Percentiles rank a stretch among this genome's conserved stretches.
These are phyloP conservation scores for Globisporangium abappressorium DNA, from an alignment of 352 stramenopile genomes.

Conservation along the genomic window DNA sequence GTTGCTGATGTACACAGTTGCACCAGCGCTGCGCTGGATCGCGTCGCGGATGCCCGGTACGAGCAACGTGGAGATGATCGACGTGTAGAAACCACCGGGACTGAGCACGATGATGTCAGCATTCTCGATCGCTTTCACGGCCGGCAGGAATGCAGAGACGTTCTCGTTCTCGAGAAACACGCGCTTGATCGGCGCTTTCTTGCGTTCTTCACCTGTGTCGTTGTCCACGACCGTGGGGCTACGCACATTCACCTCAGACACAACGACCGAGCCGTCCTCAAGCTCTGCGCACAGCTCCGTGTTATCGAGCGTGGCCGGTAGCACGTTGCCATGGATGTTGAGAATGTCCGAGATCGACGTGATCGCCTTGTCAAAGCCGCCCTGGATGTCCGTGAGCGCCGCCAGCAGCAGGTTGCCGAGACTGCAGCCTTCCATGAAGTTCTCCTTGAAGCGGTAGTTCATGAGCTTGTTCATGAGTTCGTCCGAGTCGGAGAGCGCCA, in stretches of 20 bases:
- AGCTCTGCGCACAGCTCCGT: conserved; percentile 81
- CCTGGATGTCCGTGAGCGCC: conserved; percentile 78
- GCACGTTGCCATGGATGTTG: conserved; percentile 77
- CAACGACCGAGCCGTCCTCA: conserved; percentile 60
- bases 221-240: conserved; percentile 48
- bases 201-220: conserved; percentile 30
- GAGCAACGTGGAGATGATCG: conserved; percentile 77
- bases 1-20: conserved; percentile 86
- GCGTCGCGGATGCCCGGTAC: conserved; percentile 81
- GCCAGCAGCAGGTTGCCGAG: conserved; percentile 79
- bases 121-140: conserved; percentile 77
- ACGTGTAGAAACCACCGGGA: conserved; percentile 83
- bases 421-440: conserved; percentile 86
- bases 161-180: conserved; percentile 77
- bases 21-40: conserved; percentile 59
- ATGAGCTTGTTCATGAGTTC: conserved; percentile 86
- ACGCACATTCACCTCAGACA: conserved; percentile 83
- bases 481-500: conserved; percentile 79
- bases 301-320: conserved; percentile 81
- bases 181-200: conserved; percentile 73
- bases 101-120: conserved; percentile 86
- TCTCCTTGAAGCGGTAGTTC: conserved; percentile 87
- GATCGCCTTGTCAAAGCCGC: conserved; percentile 78
- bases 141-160: conserved; percentile 67
- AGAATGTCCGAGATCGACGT: conserved; percentile 83